These are phyloP conservation scores for Lasiosphaeria ovina DNA, from an alignment of 495 filamentous ascomycete species.

Conservation along the genomic window DNA sequence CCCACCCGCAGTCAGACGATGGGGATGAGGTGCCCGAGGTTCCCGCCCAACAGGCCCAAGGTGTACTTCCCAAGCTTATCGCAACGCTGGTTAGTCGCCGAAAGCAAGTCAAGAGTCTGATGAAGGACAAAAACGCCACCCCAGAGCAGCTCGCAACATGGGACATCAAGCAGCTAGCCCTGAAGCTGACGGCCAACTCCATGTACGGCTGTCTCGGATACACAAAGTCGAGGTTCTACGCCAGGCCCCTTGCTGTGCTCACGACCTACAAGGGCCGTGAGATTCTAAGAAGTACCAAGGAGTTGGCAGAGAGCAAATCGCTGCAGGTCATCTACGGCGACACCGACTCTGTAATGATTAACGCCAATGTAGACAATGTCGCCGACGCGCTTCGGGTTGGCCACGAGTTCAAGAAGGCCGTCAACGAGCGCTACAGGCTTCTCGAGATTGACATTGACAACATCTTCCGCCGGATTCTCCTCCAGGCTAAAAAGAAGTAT, in stretches of 20 bases:
- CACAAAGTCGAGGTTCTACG: conserved; percentile 93
- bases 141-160: conserved; percentile 86
- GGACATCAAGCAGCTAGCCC: conserved; percentile 95
- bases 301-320: conserved; percentile 82
- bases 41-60: conserved; percentile 64
- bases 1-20: conserved; percentile 60
- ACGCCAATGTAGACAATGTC: conserved; percentile 92
- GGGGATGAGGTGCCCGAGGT: conserved; percentile 76
- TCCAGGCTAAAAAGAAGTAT: conserved; percentile 99
- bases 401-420: conserved; percentile 58
- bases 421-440: conserved; percentile 87
- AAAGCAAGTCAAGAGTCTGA: conserved; percentile 86
- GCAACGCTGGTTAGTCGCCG: conserved; percentile 83
- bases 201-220: conserved; percentile 99
- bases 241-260: conserved; percentile 88
- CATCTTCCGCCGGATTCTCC: conserved; percentile 84
- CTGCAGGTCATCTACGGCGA: conserved; percentile 97
- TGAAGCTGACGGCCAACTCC: conserved; percentile 97
- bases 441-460: conserved; percentile 99
- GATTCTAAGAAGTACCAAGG: conserved; percentile 92
- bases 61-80: conserved; percentile 86
- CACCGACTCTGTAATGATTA: conserved; percentile 99
- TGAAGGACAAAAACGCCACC: conserved; percentile 90
- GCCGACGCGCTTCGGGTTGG: conserved; percentile 88
- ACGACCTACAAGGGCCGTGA: conserved; percentile 97